These are phyloP conservation scores for Ramaria sp. DNA, from an alignment of 768 basidiomycete species.

Conservation along the genomic window DNA sequence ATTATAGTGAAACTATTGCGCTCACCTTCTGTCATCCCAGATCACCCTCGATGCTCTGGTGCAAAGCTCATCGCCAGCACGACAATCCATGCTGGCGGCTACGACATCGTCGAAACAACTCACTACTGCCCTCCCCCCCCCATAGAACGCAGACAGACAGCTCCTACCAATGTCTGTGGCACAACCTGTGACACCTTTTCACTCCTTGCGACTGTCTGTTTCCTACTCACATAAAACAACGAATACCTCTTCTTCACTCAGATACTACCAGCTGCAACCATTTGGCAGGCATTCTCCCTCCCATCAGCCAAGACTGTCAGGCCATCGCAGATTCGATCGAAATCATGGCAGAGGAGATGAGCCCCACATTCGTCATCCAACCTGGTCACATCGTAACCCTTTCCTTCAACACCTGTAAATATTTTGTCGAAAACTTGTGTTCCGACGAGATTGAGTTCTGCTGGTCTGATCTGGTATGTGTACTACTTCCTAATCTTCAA, in stretches of 20 bases:
- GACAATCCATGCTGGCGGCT: not conserved
- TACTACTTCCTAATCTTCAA: not conserved
- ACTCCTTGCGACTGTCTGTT: too few species aligned
- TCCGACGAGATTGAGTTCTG: not conserved
- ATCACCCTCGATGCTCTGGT: not conserved
- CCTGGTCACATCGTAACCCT: not conserved
- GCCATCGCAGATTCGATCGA: not conserved
- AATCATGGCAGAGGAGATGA: not conserved
- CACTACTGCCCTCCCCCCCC: not conserved
- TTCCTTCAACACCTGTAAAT: constrained; percentile 1
- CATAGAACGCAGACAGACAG: not conserved
- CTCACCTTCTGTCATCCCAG: not conserved
- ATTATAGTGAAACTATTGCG: not conserved
- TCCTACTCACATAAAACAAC: not conserved
- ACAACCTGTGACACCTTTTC: not conserved
- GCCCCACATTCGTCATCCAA: not conserved
- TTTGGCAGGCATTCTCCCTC: not conserved
- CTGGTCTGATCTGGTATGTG: constrained; percentile 2
- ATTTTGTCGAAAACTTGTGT: not conserved
- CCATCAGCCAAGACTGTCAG: not conserved
- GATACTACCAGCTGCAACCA: not conserved
- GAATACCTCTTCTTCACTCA: not conserved
- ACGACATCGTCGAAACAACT: not conserved
- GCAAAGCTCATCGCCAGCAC: not conserved
- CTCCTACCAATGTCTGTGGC: constrained; percentile 2